Conservation (phyloP, 208 protist species). For the Phytomonas francai region DNA sequence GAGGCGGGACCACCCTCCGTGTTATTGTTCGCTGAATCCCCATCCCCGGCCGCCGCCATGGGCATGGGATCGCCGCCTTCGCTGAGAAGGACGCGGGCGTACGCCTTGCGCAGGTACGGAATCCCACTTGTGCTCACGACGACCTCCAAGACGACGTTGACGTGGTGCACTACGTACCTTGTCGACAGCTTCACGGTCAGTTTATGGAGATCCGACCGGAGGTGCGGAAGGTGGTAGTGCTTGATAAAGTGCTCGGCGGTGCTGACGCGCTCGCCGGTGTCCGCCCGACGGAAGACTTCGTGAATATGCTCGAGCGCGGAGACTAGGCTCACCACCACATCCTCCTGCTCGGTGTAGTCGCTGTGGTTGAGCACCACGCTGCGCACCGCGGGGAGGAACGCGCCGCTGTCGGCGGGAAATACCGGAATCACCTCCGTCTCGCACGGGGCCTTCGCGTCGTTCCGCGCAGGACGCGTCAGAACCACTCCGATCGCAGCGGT, state of each 20-base stretch:
- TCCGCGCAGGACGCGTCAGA: too few relatives aligned
- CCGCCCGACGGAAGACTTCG: too few relatives aligned
- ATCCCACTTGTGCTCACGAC: constrained; percentile 51
- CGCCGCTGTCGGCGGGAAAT: constrained; percentile 9
- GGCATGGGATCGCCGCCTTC: too few relatives aligned
- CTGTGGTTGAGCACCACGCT: not conserved
- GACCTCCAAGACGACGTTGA: constrained; percentile 44
- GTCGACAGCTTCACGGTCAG: constrained; percentile 4
- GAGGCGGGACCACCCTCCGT: too few relatives aligned
- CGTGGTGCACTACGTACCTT: constrained; percentile 6
- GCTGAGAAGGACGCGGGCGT: constrained; percentile 33
- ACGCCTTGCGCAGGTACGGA: constrained; percentile 36
- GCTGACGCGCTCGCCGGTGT: too few relatives aligned
- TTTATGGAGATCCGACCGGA: not conserved
- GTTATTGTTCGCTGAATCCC: too few relatives aligned
- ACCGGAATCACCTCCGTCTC: constrained; percentile 43
- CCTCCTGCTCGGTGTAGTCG: too few relatives aligned
- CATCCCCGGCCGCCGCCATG: too few relatives aligned
- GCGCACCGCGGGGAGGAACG: not conserved
- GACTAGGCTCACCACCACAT: too few relatives aligned
- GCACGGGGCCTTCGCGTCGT: too few relatives aligned
- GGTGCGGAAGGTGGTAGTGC: constrained; percentile 16
- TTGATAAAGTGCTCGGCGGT: constrained; percentile 1
- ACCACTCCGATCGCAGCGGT: too few relatives aligned
- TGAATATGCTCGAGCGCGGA: too few relatives aligned